Evolutionary conservation across 169 alveolate genomes (phyloP).

Genomic region (Cryptosporidium muris): DNA sequence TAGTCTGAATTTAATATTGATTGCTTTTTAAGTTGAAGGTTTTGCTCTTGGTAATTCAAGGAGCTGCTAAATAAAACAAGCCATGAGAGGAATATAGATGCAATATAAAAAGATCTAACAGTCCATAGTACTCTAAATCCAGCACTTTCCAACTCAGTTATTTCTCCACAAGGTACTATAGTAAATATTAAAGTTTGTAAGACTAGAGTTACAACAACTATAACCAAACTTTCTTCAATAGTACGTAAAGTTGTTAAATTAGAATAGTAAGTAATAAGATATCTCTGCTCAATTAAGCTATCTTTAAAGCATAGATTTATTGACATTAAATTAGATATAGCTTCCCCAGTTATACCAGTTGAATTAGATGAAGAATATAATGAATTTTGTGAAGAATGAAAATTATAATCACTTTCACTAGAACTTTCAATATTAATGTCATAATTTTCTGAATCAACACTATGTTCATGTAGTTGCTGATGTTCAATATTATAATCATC

Average conservation of each 20-base stretch:
- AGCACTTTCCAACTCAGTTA: conserved; percentile 73
- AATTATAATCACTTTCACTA: conserved; percentile 18
- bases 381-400: background rate
- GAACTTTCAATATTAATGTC: conserved; percentile 45
- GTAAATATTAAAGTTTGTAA: conserved; percentile 82
- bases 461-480: conserved; percentile 10
- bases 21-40: background rate
- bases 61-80: conserved; percentile 74
- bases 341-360: background rate
- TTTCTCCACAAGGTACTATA: conserved; percentile 80
- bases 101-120: conserved; percentile 83
- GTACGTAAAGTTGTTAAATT: conserved; percentile 83
- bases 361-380: background rate
- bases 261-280: conserved; percentile 84
- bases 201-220: conserved; percentile 85
- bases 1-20: background rate
- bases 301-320: conserved; percentile 82
- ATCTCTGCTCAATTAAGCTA: conserved; percentile 84
- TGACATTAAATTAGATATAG: conserved; percentile 74
- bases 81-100: conserved; percentile 85
- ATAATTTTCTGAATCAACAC: conserved; percentile 48
- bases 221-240: conserved; percentile 86
- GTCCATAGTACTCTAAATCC: conserved; percentile 84
- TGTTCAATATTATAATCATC: background rate
- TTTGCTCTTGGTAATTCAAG: conserved; percentile 19